Evolutionary conservation across 768 basidiomycete species (phyloP), one percentile per base, ranked within the genome.

Genomic region (Tubosaeta sp.): DNA sequence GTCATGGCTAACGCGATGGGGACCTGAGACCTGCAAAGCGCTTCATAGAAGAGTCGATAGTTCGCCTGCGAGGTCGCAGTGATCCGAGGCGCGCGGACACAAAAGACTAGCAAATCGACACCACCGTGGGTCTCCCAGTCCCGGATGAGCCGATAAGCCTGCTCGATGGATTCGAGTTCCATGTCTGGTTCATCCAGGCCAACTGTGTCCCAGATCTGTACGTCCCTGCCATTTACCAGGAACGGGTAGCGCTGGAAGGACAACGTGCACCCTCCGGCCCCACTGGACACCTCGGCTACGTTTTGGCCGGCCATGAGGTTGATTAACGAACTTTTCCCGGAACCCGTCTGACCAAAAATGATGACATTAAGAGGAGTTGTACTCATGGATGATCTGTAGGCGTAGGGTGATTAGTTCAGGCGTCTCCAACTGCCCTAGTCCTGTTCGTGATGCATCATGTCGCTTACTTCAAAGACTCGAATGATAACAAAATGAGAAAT

Each of bases 1-100:
- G 36, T 47, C n/a, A 47, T 29, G n/a, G 46, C 46, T 21, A 47
- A 47, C 7, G 46, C 46, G 13, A 47, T 47, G 11, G 46, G 46
- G 12, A 38, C 46, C 9, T 24, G 46, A 38, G 35, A 38, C 27
- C 36, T 47, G 27, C 35, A 47, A 21, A 47, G 46, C 12, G 25
- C 46, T 14, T 47, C 46, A 16, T 47, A 38, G 19, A 47, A 47
- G n/a, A 47, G 19, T 6, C 46, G 46, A 29, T 47, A 47, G 22
- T 47, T 47, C 7, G 35, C 45, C 12, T 46, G 45, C 34, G 45
- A 24, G 16, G 45, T 46, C 9, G 45, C 45, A n/a, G 45, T 46
- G 25, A 46, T 46, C 11, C 45, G 45, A 25, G 45, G 45, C 14
- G 19, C 45, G 21, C 45, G 45, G 27, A 46, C 14, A 34, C 45